Evolutionary conservation across 169 alveolate species (phyloP).

Genomic region (Plasmodium ovale): DNA sequence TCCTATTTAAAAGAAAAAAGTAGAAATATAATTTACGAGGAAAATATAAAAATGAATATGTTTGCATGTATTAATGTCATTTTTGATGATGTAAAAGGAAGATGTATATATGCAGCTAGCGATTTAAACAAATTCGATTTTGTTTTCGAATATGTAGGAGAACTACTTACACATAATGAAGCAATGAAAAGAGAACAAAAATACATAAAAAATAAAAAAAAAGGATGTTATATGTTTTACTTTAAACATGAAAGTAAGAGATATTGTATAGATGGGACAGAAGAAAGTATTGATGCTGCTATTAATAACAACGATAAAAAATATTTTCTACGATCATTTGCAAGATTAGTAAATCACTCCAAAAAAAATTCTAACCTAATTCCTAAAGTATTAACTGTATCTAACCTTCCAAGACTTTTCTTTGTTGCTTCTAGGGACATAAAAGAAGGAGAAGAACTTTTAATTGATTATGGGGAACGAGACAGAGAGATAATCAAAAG

Average conservation of each 20-base stretch:
- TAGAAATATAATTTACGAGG: conserved; percentile 63
- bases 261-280: conserved; percentile 92
- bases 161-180: conserved; percentile 86
- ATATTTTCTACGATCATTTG: conserved; percentile 73
- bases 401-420: conserved; percentile 83
- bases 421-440: conserved; percentile 87
- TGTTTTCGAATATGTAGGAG: conserved; percentile 90
- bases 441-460: conserved; percentile 90
- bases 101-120: conserved; percentile 91
- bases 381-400: conserved; percentile 84
- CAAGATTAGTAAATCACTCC: conserved; percentile 91
- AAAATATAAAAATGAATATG: conserved; percentile 66
- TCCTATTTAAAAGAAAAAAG: conserved; percentile 50
- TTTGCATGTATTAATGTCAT: conserved; percentile 65
- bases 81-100: conserved; percentile 83
- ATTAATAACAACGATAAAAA: conserved; percentile 75
- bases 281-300: conserved; percentile 86
- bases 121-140: conserved; percentile 88
- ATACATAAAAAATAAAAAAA: conserved; percentile 74
- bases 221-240: conserved; percentile 90
- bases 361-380: conserved; percentile 87
- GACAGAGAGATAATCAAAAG: conserved; percentile 86
- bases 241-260: conserved; percentile 85
- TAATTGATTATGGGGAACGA: conserved; percentile 92
- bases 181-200: conserved; percentile 85